Evolutionary conservation across 495 filamentous ascomycete genomes (phyloP).

Genomic region (Saxophila tyrrhenica): DNA sequence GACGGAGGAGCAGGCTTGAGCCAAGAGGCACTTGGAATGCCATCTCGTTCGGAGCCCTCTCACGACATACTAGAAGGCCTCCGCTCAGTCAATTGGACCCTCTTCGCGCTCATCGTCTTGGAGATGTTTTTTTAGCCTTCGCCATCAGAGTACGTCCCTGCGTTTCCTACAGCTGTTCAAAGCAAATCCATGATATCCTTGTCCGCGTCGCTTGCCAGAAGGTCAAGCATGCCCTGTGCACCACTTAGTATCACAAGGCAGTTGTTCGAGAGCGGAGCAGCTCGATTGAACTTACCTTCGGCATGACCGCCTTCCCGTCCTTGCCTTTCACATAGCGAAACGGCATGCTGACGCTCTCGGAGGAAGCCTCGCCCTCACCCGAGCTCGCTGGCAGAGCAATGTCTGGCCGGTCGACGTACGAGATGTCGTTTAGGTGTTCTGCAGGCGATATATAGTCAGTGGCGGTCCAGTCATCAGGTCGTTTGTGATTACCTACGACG

Average conservation of each 20-base stretch:
- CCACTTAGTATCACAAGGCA: not conserved
- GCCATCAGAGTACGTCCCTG: no score
- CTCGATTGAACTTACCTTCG: slow-evolving; percentile 50
- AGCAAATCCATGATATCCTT: slow-evolving; percentile 83
- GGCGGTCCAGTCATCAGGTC: not conserved
- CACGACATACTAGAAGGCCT: no score
- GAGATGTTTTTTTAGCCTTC: no score
- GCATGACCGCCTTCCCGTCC: slow-evolving; percentile 77
- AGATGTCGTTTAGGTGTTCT: slow-evolving; percentile 66
- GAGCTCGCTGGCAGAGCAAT: slow-evolving; percentile 44
- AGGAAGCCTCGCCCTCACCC: slow-evolving; percentile 31
- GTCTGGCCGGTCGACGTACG: slow-evolving; percentile 78
- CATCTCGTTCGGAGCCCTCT: no score
- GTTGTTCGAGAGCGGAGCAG: not conserved
- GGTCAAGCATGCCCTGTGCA: slow-evolving; percentile 74
- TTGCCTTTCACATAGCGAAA: slow-evolving; percentile 81
- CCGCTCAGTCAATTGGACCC: no score
- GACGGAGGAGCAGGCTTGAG: no score
- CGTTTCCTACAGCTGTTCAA: slow-evolving; percentile 37
- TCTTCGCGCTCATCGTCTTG: no score
- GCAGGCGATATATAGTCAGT: not conserved
- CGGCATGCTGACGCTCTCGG: slow-evolving; percentile 87
- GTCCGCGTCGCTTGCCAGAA: slow-evolving; percentile 89
- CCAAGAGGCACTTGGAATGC: no score
- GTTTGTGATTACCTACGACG: not conserved